These are phyloP conservation scores for Aquilaria yunnanensis DNA, from an alignment of 345 rosid species.

Conservation along the genomic window DNA sequence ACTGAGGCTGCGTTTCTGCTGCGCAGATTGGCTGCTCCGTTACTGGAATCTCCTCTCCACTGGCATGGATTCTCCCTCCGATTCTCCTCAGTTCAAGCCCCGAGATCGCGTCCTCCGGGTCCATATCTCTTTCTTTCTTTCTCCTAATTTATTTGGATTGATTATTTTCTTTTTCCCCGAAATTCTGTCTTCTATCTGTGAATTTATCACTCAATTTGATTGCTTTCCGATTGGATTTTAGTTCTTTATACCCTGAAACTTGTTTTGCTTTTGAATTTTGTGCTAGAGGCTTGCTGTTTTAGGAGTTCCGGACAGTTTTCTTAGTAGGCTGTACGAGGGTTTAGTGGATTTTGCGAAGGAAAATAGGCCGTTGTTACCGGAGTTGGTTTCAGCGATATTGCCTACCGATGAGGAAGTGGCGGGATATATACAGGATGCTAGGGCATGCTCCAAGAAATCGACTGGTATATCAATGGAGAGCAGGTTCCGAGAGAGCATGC, in stretches of 20 bases:
- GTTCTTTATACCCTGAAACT: not conserved
- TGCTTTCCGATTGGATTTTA: not conserved
- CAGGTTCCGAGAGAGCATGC: conserved; percentile 47
- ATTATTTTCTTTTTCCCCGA: not conserved
- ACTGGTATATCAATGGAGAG: conserved; percentile 26
- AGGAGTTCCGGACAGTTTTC: conserved; percentile 53
- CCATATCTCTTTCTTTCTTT: conserved; percentile 1
- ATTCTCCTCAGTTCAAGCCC: conserved; percentile 27
- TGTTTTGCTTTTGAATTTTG: conserved; percentile 6
- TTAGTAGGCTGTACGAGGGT: conserved; percentile 32
- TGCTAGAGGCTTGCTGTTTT: conserved; percentile 59
- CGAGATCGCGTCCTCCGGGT: conserved; percentile 51
- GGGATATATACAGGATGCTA: conserved; percentile 22
- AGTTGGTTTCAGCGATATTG: conserved; percentile 52
- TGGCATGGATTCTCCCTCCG: conserved; percentile 54
- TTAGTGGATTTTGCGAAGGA: conserved; percentile 43
- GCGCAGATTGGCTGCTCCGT: conserved; percentile 43
- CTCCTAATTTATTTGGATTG: not conserved
- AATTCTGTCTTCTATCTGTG: not conserved
- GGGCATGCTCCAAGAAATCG: conserved; percentile 26
- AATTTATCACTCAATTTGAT: not conserved
- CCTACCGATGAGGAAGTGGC: conserved; percentile 66
- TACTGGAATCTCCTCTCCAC: conserved; percentile 27
- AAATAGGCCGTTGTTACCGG: conserved; percentile 31
- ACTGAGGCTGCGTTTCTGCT: conserved; percentile 43